Percentiles rank a stretch among this genome's conserved stretches.
Conservation (phyloP, 305 asterid species). For the Fraxinus sp. region DNA sequence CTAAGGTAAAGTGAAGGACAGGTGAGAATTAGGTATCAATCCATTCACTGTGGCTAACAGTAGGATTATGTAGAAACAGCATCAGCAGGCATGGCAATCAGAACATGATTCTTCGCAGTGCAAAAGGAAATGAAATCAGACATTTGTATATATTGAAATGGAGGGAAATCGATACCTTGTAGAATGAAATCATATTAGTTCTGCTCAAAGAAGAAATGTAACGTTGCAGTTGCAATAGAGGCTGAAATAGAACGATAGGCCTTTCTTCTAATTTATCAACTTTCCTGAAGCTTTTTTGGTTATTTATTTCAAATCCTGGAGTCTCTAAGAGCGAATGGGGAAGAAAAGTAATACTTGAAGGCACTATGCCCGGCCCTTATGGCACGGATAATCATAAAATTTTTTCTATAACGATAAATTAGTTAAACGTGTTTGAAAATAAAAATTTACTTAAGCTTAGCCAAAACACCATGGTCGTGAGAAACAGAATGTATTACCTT, state of each 20-base stretch:
- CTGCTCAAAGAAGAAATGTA: conserved; percentile 5
- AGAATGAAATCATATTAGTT: conserved; percentile 1
- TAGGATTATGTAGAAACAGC: conserved; percentile 2
- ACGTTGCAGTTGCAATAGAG: neutral
- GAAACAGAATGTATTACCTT: neutral
- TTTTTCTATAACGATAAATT: neutral
- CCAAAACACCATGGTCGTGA: neutral
- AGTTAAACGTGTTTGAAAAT: neutral
- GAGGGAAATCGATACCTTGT: neutral
- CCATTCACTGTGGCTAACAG: neutral
- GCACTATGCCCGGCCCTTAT: neutral
- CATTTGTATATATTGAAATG: neutral
- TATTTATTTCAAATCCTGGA: neutral
- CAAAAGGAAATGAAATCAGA: neutral
- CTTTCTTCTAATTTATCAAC: neutral
- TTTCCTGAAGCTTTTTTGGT: neutral
- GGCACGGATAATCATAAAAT: neutral
- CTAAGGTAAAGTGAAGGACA: conserved; percentile 51
- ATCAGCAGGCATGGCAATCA: neutral
- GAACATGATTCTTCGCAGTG: neutral
- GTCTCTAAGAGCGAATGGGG: neutral
- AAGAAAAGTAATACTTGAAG: neutral
- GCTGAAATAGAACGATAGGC: neutral
- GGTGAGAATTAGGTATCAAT: conserved; percentile 37
- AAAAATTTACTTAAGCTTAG: neutral